phyloP scores from a whole-genome alignment of 345 rosid species.

The Kernera saxatilis region DNA sequence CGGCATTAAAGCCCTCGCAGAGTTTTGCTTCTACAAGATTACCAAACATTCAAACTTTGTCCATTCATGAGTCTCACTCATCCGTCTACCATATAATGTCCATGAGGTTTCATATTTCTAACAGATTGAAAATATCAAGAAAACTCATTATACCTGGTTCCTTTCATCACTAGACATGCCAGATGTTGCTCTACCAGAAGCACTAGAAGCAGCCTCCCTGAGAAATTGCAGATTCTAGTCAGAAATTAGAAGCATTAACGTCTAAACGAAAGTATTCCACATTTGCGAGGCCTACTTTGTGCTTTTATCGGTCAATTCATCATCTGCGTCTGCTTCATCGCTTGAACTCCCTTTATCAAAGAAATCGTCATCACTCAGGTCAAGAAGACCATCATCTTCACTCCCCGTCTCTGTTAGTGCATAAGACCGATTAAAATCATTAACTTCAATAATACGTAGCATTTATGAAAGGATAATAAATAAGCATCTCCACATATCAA shows the following conservation, averaged over 20 bases:
- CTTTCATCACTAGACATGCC: constrained; percentile 97
- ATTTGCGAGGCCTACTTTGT: constrained; percentile 48
- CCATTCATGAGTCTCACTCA: not conserved
- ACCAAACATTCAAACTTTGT: not conserved
- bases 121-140: not conserved
- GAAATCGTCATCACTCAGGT: constrained; percentile 95
- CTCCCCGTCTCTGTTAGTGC: constrained; percentile 85
- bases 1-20: constrained; percentile 88
- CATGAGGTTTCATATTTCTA: not conserved
- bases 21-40: constrained; percentile 48
- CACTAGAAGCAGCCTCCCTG: constrained; percentile 96
- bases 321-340: constrained; percentile 98
- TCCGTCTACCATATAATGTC: not conserved
- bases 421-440: not conserved
- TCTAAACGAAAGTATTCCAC: not conserved
- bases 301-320: constrained; percentile 96
- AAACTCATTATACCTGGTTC: constrained; percentile 60
- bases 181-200: constrained; percentile 86
- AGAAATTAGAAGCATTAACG: not conserved
- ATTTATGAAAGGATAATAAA: not conserved
- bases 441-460: not conserved
- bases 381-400: constrained; percentile 95
- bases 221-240: not conserved
- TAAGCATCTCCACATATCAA: not conserved
- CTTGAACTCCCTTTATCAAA: constrained; percentile 86